Conservation (phyloP, 805 yeast genomes). For the Saturnispora sekii region DNA sequence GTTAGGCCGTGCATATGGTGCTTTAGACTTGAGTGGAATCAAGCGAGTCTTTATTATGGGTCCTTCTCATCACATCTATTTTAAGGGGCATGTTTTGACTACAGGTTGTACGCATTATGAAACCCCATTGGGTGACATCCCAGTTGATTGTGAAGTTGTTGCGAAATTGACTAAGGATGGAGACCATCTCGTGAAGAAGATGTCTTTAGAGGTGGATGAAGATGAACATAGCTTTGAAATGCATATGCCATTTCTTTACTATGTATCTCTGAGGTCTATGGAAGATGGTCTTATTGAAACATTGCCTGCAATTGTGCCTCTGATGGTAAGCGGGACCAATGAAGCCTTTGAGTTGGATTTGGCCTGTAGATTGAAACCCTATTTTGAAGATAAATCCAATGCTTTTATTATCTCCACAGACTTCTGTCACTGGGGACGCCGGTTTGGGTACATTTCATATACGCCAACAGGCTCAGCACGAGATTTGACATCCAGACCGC, state of each 20-base stretch:
- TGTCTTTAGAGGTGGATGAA: constrained; percentile 56
- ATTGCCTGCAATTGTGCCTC: constrained; percentile 50
- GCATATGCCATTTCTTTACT: constrained; percentile 74
- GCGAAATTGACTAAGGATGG: constrained; percentile 27
- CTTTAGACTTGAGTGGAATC: constrained; percentile 49
- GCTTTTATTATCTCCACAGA: constrained; percentile 81
- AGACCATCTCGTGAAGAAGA: constrained; percentile 38
- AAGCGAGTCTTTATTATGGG: constrained; percentile 74
- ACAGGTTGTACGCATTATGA: constrained; percentile 46
- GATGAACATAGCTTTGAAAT: constrained; percentile 91
- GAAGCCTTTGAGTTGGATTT: constrained; percentile 34
- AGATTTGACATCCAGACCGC: constrained; percentile 12
- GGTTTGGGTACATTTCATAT: constrained; percentile 52
- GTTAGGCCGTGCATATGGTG: constrained; percentile 65
- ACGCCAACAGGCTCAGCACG: constrained; percentile 28
- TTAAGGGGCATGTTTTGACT: constrained; percentile 47
- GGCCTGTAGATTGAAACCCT: constrained; percentile 42
- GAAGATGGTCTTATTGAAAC: constrained; percentile 16
- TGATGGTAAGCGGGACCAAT: constrained; percentile 62
- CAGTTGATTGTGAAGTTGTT: constrained; percentile 48
- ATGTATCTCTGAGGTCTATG: constrained; percentile 27
- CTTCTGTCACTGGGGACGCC: constrained; percentile 89
- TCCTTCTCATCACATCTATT: constrained; percentile 88
- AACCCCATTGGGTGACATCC: constrained; percentile 76
- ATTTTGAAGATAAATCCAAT: constrained; percentile 41